Conservation (phyloP, 2,329 filamentous ascomycete genomes). For the Arachnomyces sp. region DNA sequence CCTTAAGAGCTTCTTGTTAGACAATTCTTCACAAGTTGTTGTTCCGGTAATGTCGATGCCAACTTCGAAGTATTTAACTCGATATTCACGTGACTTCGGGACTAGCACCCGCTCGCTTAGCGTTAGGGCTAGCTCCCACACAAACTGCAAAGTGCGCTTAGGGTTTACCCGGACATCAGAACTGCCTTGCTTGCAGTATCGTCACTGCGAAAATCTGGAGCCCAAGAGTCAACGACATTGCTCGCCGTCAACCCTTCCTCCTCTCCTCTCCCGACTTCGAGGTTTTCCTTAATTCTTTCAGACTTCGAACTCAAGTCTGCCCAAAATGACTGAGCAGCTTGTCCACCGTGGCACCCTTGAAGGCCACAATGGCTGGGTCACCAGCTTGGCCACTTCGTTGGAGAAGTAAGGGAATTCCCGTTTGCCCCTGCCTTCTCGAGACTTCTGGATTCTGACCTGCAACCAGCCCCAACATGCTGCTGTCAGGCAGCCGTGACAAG, state of each 20-base stretch:
- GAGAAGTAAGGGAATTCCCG: constrained; percentile 68
- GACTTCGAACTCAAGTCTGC: constrained; percentile 26
- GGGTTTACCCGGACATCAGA: constrained; percentile 29
- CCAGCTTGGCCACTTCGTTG: constrained; percentile 93
- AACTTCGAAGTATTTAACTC: too few relatives aligned
- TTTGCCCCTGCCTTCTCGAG: constrained; percentile 8
- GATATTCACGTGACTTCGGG: constrained; percentile 5
- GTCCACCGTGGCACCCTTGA: constrained; percentile 95
- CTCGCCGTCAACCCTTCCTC: constrained; percentile 31
- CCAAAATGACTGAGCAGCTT: constrained; percentile 80
- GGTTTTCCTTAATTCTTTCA: constrained; percentile 31
- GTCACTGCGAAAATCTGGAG: constrained; percentile 25
- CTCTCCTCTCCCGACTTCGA: constrained; percentile 22
- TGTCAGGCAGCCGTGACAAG: constrained; percentile 97
- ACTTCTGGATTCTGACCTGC: constrained; percentile 29
- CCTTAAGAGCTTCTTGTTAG: too few relatives aligned
- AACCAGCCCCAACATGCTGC: constrained; percentile 93
- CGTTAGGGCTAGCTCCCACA: constrained; percentile 19
- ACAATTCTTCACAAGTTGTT: too few relatives aligned
- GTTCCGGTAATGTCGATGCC: too few relatives aligned
- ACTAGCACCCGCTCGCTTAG: constrained; percentile 30
- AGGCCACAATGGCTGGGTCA: constrained; percentile 99
- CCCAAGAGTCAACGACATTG: constrained; percentile 31
- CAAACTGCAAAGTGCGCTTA: constrained; percentile 30
- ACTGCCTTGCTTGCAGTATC: constrained; percentile 29